A percentile compares a stretch with the other conserved stretches of the same genome.
phyloP scores from a whole-genome alignment of 1,284 basidiomycete genomes.

The Hortiboletus rubellus region DNA sequence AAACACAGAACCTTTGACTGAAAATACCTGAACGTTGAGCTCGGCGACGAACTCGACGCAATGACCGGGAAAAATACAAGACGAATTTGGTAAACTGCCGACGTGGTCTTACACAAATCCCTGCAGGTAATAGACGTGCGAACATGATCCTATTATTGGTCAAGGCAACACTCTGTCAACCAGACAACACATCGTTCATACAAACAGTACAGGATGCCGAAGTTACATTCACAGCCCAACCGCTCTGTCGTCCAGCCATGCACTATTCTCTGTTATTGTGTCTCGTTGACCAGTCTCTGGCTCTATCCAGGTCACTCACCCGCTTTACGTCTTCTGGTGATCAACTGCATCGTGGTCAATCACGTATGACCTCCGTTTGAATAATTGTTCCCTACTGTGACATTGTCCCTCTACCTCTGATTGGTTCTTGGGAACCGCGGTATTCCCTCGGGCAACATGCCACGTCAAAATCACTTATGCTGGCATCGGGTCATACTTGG shows the following conservation, averaged over 20 bases:
- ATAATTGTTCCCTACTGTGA: constrained; percentile 21
- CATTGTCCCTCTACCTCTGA: constrained; percentile 45
- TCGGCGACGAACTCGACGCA: constrained; percentile 27
- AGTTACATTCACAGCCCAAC: not conserved
- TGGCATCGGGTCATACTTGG: constrained; percentile 44
- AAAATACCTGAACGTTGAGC: constrained; percentile 35
- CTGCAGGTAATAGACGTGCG: constrained; percentile 25
- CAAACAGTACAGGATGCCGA: not conserved
- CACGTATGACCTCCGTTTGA: not conserved
- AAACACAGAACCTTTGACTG: constrained; percentile 35
- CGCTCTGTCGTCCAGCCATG: constrained; percentile 5
- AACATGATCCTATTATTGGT: constrained; percentile 18
- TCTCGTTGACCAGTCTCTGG: constrained; percentile 13
- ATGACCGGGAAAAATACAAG: constrained; percentile 19
- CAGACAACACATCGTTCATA: not conserved
- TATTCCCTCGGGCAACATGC: constrained; percentile 44
- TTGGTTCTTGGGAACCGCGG: constrained; percentile 43
- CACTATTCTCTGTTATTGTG: too few species aligned
- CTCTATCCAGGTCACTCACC: constrained; percentile 10
- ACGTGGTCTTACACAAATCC: constrained; percentile 28
- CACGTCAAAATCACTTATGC: constrained; percentile 47
- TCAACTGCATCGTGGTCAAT: constrained; percentile 11
- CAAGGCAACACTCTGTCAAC: too few species aligned
- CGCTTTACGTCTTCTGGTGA: constrained; percentile 14
- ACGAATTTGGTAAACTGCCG: constrained; percentile 17